Evolutionary conservation across 495 filamentous ascomycete genomes (phyloP), one percentile per base, ranked within the genome.

Genomic region (Penicillium goetzii): DNA sequence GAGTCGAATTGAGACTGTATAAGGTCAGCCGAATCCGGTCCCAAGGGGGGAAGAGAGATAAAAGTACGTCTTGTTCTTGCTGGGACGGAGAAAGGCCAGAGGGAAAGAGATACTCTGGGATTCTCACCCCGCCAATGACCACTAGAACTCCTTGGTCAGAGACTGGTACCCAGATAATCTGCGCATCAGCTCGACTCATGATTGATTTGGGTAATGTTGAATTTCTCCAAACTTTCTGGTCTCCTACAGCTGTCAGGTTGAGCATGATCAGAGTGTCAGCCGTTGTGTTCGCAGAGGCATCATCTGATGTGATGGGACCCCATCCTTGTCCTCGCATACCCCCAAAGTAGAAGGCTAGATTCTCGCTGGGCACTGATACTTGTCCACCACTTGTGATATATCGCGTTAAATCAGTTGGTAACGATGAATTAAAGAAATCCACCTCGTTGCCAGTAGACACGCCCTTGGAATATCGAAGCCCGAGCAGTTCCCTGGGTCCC

Each of bases 281-380:
- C 26, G 34, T 40, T 23, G 49, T 59, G 23, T 70, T 76, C 11
- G 69, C 57, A 11, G 71, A 68, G 4, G 52, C 51, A 64, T 82
- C 80, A 10, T 45, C 26, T 25, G 66, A 63, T 56, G 76, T 79
- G 62, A 88, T 81, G 3, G 75, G 69, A 0, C 84, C 82, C 63
- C 71, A 77, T 59, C 70, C 74, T 12, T 68, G 56, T 0, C 80
- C 77, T 33, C 77, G 81, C 75, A 84, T 76, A 1, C 89, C 89
- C 3, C 84, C 81, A 64, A 91, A 89, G 67, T 90, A 89, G 78
- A 86, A 91, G 1, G 83, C 87, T 56, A 83, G 83, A 62, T 90
- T 88, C 73, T 91, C 88, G 10, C 88, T 90, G 1, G 89, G 87
- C 17, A 84, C 85, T 25, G 79, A 88, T 17, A 82, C 86, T 1